Evolutionary conservation across 163 green algal genomes (phyloP).

Genomic region (Chloromonas sp.): DNA sequence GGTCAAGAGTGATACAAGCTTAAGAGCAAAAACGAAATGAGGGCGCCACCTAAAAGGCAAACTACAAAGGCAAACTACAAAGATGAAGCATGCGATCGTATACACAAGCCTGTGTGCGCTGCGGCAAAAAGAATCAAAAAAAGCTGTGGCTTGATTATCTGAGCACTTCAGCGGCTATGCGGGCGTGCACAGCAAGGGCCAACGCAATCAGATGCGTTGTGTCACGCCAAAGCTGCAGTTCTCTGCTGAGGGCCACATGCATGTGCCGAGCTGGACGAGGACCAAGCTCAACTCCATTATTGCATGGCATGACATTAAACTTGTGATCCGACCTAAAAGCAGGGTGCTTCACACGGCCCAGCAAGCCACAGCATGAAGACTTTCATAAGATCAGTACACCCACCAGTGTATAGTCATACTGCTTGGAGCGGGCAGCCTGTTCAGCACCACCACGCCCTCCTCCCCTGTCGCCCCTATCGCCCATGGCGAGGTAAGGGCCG

Average conservation of each 20-base stretch:
- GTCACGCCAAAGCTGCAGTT: background rate
- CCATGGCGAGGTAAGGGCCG: background rate
- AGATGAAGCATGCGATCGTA: background rate
- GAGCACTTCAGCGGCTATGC: too few relatives aligned
- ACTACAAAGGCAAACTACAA: background rate
- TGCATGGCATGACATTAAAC: too few relatives aligned
- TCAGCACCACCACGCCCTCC: conserved; percentile 39
- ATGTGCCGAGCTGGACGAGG: background rate
- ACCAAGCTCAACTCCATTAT: background rate
- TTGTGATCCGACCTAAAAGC: too few relatives aligned
- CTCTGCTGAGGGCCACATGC: background rate
- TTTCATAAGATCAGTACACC: conserved; percentile 14
- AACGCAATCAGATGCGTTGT: too few relatives aligned
- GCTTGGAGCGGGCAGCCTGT: conserved; percentile 65
- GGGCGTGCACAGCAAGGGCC: too few relatives aligned
- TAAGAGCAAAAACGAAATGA: background rate
- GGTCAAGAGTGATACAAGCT: background rate
- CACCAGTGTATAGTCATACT: conserved; percentile 91
- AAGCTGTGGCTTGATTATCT: too few relatives aligned
- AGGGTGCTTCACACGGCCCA: background rate
- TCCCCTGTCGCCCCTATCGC: background rate
- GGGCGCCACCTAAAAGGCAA: background rate
- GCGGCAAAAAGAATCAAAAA: too few relatives aligned
- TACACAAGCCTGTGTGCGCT: too few relatives aligned
- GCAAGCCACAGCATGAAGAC: background rate